These are phyloP conservation scores for Arachis hypogaea DNA, from an alignment of 306 rosid species.

Conservation along the genomic window DNA sequence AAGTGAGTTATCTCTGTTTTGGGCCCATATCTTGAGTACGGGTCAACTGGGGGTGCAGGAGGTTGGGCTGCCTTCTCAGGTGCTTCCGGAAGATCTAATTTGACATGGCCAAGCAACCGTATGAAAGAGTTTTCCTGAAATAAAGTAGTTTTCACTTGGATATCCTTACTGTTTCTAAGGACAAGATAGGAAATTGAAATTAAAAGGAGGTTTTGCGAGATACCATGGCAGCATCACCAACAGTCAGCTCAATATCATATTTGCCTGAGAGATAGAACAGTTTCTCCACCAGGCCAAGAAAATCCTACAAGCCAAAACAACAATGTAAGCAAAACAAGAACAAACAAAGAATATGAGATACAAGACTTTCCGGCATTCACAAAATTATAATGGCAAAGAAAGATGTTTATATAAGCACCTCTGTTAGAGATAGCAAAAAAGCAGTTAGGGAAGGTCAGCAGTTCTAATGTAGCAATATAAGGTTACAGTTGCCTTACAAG, in stretches of 20 bases:
- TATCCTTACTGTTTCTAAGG: background rate
- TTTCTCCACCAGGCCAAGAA: conserved; percentile 93
- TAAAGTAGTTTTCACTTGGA: conserved; percentile 30
- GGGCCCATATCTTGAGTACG: conserved; percentile 78
- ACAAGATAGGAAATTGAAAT: background rate
- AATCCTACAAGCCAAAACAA: conserved; percentile 61
- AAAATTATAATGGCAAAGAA: conserved; percentile 7
- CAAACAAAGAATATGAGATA: conserved; percentile 17
- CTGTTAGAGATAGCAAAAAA: conserved; percentile 17
- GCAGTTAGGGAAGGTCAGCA: conserved; percentile 5
- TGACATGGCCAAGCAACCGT: conserved; percentile 66
- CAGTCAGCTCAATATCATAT: conserved; percentile 83
- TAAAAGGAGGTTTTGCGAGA: conserved; percentile 13
- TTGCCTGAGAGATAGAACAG: conserved; percentile 88
- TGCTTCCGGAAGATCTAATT: conserved; percentile 94
- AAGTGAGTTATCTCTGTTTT: conserved; percentile 84
- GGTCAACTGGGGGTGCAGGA: conserved; percentile 73
- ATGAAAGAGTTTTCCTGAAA: conserved; percentile 95
- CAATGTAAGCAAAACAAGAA: conserved; percentile 45
- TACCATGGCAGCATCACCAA: conserved; percentile 98
- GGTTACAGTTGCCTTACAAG: background rate
- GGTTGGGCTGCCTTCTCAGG: conserved; percentile 92
- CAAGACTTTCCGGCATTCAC: conserved; percentile 13
- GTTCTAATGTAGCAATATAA: background rate
- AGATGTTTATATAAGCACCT: conserved; percentile 18